Evolutionary conservation across 176 grass and related monocot species (phyloP), one percentile per base, ranked within the genome.

Genomic region (Secale cereale): DNA sequence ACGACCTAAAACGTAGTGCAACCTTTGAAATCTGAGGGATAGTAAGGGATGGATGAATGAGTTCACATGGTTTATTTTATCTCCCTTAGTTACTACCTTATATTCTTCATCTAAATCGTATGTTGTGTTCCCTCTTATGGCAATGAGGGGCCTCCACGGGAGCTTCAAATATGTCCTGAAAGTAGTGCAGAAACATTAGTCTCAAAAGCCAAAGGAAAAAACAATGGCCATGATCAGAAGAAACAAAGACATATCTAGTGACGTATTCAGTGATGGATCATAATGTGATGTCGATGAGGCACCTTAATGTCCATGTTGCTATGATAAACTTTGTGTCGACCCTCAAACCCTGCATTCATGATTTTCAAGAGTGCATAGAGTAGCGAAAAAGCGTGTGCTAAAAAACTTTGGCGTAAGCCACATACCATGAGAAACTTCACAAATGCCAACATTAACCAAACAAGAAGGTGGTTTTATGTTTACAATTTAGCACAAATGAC

Each of bases 71-170:
- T 67, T 59, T 22, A 0, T 3, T 22, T 26, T 10, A 39, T 8
- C 29, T 1, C 3, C 0, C 0, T 16, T 85, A 85, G 86, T 20
- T 46, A 46, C 43, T 46, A 46, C 92, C 85, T 86, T 91, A 70
- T 88, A 94, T 74, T 92, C 81, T 76, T 89, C 52, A 16, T 93
- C 82, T 20, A 98, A 85, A 80, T 98, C 87, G 69, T 98, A 95
- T 0, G 88, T 98, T 9, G 93, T 98, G 79, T 83, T 86, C 81
- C 96, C 96, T 85, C 65, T 90, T 15, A 98, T 94, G n/a, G 39
- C 66, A 36, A 95, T 89, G 48, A 95, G 88, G 57, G 96, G 96
- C 28, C 86, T 94, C 96, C 96, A 98, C 74, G 96, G 96, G 82
- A 98, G 88, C 85, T 88, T 95, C 59, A 94, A 73, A 17, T 95